Conservation (phyloP, 768 basidiomycete species). For the Leucocoprinus leucothites region DNA sequence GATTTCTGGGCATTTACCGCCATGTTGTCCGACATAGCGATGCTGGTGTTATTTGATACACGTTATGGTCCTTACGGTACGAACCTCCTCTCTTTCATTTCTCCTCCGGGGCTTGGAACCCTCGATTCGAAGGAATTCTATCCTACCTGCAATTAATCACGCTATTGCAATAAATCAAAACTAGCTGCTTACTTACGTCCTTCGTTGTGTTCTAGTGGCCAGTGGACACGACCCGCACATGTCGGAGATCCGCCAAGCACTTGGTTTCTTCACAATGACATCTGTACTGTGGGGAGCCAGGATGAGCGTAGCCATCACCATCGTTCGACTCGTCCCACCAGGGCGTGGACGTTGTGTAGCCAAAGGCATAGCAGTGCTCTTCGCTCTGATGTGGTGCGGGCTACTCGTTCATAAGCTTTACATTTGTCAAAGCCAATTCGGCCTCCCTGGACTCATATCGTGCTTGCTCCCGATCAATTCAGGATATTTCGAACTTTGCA, state of each 20-base stretch:
- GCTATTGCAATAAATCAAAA: background rate
- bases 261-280: background rate
- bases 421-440: conserved; percentile 5
- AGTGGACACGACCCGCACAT: background rate
- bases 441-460: background rate
- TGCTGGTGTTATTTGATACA: conserved; percentile 9
- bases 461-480: conserved; percentile 6
- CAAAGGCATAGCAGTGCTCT: conserved; percentile 9
- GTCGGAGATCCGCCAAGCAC: background rate
- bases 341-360: conserved; percentile 1
- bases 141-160: background rate
- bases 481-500: conserved; percentile 10
- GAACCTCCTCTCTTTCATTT: background rate
- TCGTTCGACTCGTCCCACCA: conserved; percentile 12
- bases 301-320: conserved; percentile 16
- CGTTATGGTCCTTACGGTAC: conserved; percentile 1
- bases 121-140: background rate
- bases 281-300: conserved; percentile 15
- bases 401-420: conserved; percentile 15
- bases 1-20: conserved; percentile 25
- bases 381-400: conserved; percentile 4
- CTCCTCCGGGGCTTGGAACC: too few species aligned
- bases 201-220: background rate
- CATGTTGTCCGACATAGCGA: conserved; percentile 14
- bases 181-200: background rate